Base-by-base conservation (phyloP, 257 asterid genomes). In the Paulownia fortunei region DNA sequence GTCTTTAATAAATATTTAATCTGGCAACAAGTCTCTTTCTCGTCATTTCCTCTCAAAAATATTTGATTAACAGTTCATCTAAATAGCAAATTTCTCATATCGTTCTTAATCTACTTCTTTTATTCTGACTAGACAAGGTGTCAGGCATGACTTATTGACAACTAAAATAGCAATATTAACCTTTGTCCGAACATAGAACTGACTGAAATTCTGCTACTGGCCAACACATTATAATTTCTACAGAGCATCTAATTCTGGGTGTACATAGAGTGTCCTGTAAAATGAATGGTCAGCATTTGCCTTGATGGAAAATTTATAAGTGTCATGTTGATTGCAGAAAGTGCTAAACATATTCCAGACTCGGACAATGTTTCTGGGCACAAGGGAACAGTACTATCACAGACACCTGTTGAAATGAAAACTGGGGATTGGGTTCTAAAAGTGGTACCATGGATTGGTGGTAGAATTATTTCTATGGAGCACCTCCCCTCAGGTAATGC, bases 381-480 rank as follows among this genome's bases (percentile, higher is more conserved):
- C 79, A 90, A 90, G 73, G 97, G 97, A 74, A 77, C 80, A 9
- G 93, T 90, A 82, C 84, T 89, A 13, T 89, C 94, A 44, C 78
- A 79, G 73, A 86, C 87, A 47, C 97, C 95, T 6, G 74, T 89
- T 75, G 92, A 83, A 79, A 74, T 94, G 83, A 88, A 83, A 84
- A 84, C 90, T 78, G 92, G 92, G 76, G 95, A 88, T 64, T 94
- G 98, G 97, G 80, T 66, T 79, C 90, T 92, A 63, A 88, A 89
- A 86, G 87, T 92, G 27, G 97, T 94, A 44, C 97, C 98, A 11
- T 87, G 96, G 98, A 83, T 89, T 84, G 98, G 97, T 69, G 98
- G 97, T 84, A 89, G 98, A 88, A 86, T 94, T 72, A 81, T 94
- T 83, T 87, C 94, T 24, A 92, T 94, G 98, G 89, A 92, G 82